phyloP scores from a whole-genome alignment of 2,329 filamentous ascomycete species.

The Colletotrichum viniferum region DNA sequence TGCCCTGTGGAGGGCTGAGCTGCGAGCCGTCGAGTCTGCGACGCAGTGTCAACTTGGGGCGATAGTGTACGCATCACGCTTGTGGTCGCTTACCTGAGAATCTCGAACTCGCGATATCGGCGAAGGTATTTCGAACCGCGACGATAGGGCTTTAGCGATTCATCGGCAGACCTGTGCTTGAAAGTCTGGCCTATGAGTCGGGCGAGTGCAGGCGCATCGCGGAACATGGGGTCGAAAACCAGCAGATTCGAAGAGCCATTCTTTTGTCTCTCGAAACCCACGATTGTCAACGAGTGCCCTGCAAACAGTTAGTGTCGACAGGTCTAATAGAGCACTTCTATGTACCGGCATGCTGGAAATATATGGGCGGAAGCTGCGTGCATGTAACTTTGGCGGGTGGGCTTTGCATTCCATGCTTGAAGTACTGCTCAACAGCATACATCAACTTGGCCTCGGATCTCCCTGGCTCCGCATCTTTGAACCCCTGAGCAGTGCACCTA shows the following conservation, averaged over 20 bases:
- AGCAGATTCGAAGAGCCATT: slow-evolving; percentile 73
- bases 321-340: not conserved
- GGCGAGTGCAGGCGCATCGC: slow-evolving; percentile 67
- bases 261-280: slow-evolving; percentile 76
- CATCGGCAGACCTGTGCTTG: slow-evolving; percentile 49
- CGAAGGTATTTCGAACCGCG: slow-evolving; percentile 70
- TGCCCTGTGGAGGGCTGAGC: not conserved
- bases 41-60: not conserved
- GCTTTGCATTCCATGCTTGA: slow-evolving; percentile 59
- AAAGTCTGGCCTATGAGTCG: slow-evolving; percentile 58
- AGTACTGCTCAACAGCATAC: slow-evolving; percentile 75
- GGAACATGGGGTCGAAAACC: slow-evolving; percentile 88
- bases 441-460: slow-evolving; percentile 62
- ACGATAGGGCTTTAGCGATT: slow-evolving; percentile 74
- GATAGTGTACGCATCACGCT: not conserved
- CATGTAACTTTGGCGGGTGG: slow-evolving; percentile 65
- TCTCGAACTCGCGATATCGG: slow-evolving; percentile 79
- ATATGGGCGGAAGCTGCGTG: slow-evolving; percentile 81
- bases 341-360: slow-evolving; percentile 81
- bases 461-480: slow-evolving; percentile 53
- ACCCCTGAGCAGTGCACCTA: slow-evolving; percentile 67
- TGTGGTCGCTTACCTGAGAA: slow-evolving; percentile 47
- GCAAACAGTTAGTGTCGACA: not conserved
- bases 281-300: slow-evolving; percentile 89
- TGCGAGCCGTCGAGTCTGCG: not conserved